These are phyloP conservation scores for Blastobotrys elegans DNA, from an alignment of 1,139 yeast species.

Conservation along the genomic window DNA sequence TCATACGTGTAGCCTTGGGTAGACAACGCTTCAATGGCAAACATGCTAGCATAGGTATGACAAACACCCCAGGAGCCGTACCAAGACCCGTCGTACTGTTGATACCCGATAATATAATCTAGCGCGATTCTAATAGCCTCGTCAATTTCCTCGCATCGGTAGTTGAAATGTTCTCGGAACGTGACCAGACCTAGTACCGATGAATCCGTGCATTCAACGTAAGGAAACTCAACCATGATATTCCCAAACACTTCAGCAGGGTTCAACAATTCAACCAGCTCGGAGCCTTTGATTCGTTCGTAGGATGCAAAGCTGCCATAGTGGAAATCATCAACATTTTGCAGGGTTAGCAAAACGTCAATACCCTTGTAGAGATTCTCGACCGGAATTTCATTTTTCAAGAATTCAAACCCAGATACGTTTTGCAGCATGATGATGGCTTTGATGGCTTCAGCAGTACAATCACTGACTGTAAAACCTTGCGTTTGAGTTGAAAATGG, in stretches of 20 bases:
- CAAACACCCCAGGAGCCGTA: constrained; percentile 99
- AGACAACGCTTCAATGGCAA: constrained; percentile 87
- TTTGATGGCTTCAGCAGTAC: constrained; percentile 93
- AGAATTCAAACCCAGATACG: constrained; percentile 42
- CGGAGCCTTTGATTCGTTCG: constrained; percentile 79
- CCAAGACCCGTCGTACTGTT: constrained; percentile 87
- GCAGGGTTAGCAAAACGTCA: constrained; percentile 63
- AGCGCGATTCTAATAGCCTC: constrained; percentile 69
- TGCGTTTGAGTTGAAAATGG: constrained; percentile 94
- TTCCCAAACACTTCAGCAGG: constrained; percentile 98
- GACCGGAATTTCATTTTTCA: constrained; percentile 48
- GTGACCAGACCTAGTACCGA: constrained; percentile 83
- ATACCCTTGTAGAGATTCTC: constrained; percentile 61
- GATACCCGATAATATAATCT: constrained; percentile 61
- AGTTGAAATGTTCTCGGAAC: constrained; percentile 59
- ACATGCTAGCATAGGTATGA: constrained; percentile 94
- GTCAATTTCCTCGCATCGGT: constrained; percentile 60
- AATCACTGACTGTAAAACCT: constrained; percentile 95
- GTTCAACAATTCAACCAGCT: constrained; percentile 68
- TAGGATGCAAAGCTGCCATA: constrained; percentile 92
- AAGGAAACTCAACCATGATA: constrained; percentile 97
- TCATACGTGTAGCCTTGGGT: constrained; percentile 61
- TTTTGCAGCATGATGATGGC: constrained; percentile 90
- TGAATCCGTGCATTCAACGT: constrained; percentile 97
- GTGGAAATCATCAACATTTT: constrained; percentile 73